phyloP scores from a whole-genome alignment of 257 asterid species.

The Dorcoceras hygrometricum region DNA sequence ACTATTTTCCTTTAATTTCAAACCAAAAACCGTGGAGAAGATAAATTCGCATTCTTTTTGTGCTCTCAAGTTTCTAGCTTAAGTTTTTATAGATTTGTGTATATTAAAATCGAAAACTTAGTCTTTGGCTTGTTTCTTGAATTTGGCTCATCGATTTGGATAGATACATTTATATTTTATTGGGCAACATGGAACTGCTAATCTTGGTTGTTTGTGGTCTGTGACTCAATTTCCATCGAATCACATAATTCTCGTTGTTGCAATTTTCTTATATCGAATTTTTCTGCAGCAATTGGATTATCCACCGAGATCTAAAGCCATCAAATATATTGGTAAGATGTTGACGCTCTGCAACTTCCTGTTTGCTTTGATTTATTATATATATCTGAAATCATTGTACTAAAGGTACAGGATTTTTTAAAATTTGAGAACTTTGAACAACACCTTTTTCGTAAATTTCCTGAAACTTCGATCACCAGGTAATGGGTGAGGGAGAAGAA shows the following conservation, averaged over 20 bases:
- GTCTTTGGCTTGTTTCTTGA: background rate
- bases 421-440: slow-evolving; percentile 8
- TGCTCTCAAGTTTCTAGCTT: background rate
- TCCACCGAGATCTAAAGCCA: slow-evolving; percentile 97
- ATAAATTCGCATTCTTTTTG: background rate
- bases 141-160: slow-evolving; percentile 15
- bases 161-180: too few relatives aligned
- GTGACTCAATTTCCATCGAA: background rate
- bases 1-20: background rate
- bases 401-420: slow-evolving; percentile 3
- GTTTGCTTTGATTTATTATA: slow-evolving; percentile 2
- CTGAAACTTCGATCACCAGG: slow-evolving; percentile 50
- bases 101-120: background rate
- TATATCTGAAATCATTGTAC: slow-evolving; percentile 8
- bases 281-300: slow-evolving; percentile 90
- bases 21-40: background rate
- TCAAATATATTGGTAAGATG: slow-evolving; percentile 83
- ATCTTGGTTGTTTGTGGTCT: slow-evolving; percentile 15
- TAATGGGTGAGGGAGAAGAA: slow-evolving; percentile 98
- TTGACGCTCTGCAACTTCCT: slow-evolving; percentile 7
- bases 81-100: background rate
- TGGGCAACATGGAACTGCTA: background rate
- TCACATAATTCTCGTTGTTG: background rate
- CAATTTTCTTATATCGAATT: slow-evolving; percentile 20
- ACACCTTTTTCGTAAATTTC: slow-evolving; percentile 23